Evolutionary conservation across 495 filamentous ascomycete species (phyloP).

Genomic region (Letharia columbiana): DNA sequence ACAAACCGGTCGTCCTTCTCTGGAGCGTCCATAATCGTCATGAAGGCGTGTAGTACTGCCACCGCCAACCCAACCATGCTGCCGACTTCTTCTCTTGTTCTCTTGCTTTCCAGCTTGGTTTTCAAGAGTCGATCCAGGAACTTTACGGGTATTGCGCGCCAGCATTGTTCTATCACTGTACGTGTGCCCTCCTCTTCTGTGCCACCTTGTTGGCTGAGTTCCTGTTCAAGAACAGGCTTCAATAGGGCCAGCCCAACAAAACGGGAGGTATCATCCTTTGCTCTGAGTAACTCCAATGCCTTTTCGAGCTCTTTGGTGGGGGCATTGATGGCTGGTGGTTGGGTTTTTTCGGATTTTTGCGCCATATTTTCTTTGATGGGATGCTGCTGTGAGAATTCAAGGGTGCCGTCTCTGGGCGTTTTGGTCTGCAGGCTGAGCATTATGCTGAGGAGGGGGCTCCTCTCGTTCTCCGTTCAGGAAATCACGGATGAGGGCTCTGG

Average conservation of each 20-base stretch:
- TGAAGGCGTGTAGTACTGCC: constrained; percentile 50
- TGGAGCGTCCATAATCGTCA: constrained; percentile 39
- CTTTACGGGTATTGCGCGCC: constrained; percentile 47
- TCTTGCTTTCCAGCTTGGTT: constrained; percentile 36
- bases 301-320: constrained; percentile 15
- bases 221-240: constrained; percentile 51
- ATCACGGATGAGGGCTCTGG: not conserved
- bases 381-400: not conserved
- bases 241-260: constrained; percentile 59
- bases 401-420: not conserved
- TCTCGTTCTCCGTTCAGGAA: constrained; percentile 1
- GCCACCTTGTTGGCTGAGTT: constrained; percentile 30
- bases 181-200: constrained; percentile 11
- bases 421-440: not conserved
- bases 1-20: constrained; percentile 37
- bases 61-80: constrained; percentile 56
- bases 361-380: not conserved
- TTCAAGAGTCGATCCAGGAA: constrained; percentile 53
- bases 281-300: constrained; percentile 30
- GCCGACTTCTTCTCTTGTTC: constrained; percentile 34
- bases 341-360: not conserved
- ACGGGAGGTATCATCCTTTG: constrained; percentile 54
- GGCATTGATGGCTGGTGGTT: not conserved
- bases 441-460: constrained; percentile 2
- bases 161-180: constrained; percentile 32